Evolutionary conservation across 2,329 filamentous ascomycete genomes (phyloP), one percentile per base, ranked within the genome.

Genomic region (Xylaria sp.): DNA sequence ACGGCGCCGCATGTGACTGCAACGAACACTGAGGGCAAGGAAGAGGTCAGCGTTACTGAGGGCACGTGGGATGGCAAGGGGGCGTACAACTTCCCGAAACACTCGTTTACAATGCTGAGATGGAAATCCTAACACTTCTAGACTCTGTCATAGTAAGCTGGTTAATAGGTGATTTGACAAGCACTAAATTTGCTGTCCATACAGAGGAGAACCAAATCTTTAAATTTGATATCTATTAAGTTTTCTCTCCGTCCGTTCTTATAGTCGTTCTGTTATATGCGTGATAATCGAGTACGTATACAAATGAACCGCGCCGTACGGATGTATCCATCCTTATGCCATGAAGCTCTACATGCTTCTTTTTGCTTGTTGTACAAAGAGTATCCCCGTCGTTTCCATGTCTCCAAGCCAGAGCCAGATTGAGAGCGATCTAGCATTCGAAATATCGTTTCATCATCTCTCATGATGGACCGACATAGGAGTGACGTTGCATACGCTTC

Each of bases 51-150:
- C 0, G 81, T 92, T 62, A 75, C 82, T 63, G 87, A 90, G 77
- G 85, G 81, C 9, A 85, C 80, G 49, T 93, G 91, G 90, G 82
- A 89, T 74, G 89, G 86, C 0, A 78, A 85, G 74, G 89, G 87
- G 1, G 77, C 80, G 49, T 93, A 87, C 73, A 85, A 80, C 1
- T 94, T 94, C 78, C 82, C 84, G 0, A 92, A 89, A 81, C 87
- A 90, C 76, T 92, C 90, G 2, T 83, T 94, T 53, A 92, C 89
- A 2, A 79, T 94, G 78, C 76, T 94, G 72, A 82, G 85, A 58
- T 86, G 84, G 79, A 78, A 79, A 65, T 54, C 66, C 29, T 55
- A 33, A 47, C 17, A 33, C 33, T 33, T 33, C 3, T 42, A 39
- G 61, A 60, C 20, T 39, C 10, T 47, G 25, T 44, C 70, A 63